Base-by-base conservation (phyloP, 1,284 basidiomycete species). In the Boletellus dicymbophilus region DNA sequence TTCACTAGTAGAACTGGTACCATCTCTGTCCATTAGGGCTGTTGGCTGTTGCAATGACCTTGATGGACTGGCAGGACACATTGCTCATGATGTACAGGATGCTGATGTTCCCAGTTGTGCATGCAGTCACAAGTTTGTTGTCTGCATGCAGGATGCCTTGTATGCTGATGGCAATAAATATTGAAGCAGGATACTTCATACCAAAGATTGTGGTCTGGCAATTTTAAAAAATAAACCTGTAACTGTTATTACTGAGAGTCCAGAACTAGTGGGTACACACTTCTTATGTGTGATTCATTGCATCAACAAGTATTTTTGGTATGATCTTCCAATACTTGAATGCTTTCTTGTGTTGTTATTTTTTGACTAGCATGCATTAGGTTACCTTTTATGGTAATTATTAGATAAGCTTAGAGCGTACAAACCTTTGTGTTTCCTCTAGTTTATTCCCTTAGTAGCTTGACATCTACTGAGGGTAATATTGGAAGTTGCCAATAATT, bases 1-100 rank as follows among this genome's bases (percentile, higher is more conserved):
- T n/a, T 48, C 31, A 73, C 78, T 79, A 82, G 61, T 87, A 86
- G 3, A 86, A 73, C 62, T 87, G 84, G 67, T 78, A 87, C 77
- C 78, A 85, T 40, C 81, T 68, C 6, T 73, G 70, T 0, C 72
- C 63, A 37, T 57, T 53, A 0, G 60, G 53, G 4, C 75, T 77
- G 52, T 79, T 82, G 13, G 74, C 78, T 37, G 61, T 57, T 3
- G 75, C 82, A 8, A 82, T 78, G 9, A 73, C 72, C 56, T 85
- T 82, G 56, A 87, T 81, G 11, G 78, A 76, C 15, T 75, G 72
- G 6, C 72, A 70, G 3, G 78, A 72, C 0, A 84, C 82, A 0
- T 80, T 82, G 36, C 82, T 84, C 60, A 86, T 74, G 48, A 79
- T 72, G 54, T 73, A 80, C 0, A 81, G 77, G 0, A 86, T 67